A percentile compares a stretch with the other conserved stretches of the same genome.
These are phyloP conservation scores for Aureobasidium melanogenum DNA, from an alignment of 2,329 filamentous ascomycete species.

Conservation along the genomic window DNA sequence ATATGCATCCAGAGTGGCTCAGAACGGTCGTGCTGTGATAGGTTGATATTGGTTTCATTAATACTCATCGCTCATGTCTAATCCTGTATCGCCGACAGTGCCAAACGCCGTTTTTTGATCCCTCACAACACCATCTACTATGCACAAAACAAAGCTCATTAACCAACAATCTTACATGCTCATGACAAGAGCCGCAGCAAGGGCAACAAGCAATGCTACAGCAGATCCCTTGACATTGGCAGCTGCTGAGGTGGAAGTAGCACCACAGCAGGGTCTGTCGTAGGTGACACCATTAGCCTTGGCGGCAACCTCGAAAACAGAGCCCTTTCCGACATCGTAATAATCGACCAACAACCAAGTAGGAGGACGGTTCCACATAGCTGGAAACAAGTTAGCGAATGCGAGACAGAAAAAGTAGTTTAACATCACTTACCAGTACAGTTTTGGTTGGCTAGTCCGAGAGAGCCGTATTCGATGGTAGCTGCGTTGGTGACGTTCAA, in stretches of 20 bases:
- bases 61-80: conserved; percentile 1
- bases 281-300: conserved; percentile 66
- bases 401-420: background rate
- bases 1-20: background rate
- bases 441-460: conserved; percentile 55
- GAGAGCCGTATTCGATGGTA: conserved; percentile 51
- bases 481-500: conserved; percentile 65
- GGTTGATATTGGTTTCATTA: background rate
- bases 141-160: background rate
- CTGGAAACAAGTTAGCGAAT: conserved; percentile 20
- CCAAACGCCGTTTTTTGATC: background rate
- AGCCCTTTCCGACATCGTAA: conserved; percentile 63
- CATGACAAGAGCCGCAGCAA: background rate
- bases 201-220: background rate
- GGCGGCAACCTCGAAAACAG: conserved; percentile 68
- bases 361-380: conserved; percentile 57
- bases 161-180: background rate
- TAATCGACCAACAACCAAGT: conserved; percentile 79
- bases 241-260: background rate
- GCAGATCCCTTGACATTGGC: background rate
- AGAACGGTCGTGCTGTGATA: background rate
- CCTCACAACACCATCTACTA: background rate
- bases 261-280: conserved; percentile 49
- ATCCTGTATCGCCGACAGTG: background rate
- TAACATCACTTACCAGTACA: conserved; percentile 41